Percentiles rank a stretch among this genome's conserved stretches.
phyloP scores from a whole-genome alignment of 805 yeast species.

The Kurtzmaniella fragi region DNA sequence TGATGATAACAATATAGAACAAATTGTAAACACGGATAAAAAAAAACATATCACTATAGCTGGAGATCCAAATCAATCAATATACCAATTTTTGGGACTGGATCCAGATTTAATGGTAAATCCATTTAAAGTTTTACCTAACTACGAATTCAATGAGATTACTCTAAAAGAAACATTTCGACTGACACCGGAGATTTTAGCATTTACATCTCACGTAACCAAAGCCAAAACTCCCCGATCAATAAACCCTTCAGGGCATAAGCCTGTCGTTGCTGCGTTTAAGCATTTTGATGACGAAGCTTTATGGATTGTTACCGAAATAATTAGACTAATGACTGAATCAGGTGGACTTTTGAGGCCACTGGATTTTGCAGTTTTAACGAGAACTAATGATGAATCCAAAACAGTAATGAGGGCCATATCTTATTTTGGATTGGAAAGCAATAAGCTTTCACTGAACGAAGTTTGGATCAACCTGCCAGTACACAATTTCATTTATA shows the following conservation, averaged over 20 bases:
- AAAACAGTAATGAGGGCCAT: too few relatives aligned
- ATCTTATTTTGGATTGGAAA: conserved; percentile 18
- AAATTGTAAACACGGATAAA: conserved; percentile 1
- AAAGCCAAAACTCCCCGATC: conserved; percentile 6
- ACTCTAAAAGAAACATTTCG: conserved; percentile 52
- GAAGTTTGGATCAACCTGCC: conserved; percentile 50
- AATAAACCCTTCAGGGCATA: conserved; percentile 12
- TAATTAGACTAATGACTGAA: conserved; percentile 32
- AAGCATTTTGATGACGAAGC: conserved; percentile 29
- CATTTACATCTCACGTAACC: conserved; percentile 7
- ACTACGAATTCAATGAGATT: conserved; percentile 19
- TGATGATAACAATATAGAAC: background rate
- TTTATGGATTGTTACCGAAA: conserved; percentile 41
- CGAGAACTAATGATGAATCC: conserved; percentile 45
- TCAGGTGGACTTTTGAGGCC: conserved; percentile 40
- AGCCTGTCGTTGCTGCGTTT: conserved; percentile 17
- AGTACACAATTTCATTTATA: conserved; percentile 42
- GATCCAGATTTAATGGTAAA: conserved; percentile 28
- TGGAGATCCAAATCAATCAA: conserved; percentile 69
- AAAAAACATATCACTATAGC: conserved; percentile 57
- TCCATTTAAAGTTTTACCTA: conserved; percentile 17
- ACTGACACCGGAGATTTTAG: conserved; percentile 52
- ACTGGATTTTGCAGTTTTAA: conserved; percentile 49
- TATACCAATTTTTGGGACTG: conserved; percentile 63
- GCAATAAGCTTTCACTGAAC: conserved; percentile 38